phyloP scores from a whole-genome alignment of 208 protist genomes.

The Phytomonas serpens region DNA sequence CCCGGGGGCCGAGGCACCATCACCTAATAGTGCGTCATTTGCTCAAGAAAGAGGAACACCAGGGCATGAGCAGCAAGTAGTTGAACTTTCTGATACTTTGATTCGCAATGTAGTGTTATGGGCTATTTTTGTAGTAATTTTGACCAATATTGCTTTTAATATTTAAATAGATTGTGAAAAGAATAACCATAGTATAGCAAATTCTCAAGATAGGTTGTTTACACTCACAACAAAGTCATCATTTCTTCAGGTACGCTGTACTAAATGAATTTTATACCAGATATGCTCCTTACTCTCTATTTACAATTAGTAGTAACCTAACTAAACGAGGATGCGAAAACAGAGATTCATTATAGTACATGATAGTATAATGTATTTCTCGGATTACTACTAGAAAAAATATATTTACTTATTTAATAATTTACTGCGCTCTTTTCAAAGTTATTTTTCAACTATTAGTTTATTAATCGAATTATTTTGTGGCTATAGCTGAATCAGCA shows the following conservation, averaged over 20 bases:
- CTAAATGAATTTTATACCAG: not conserved
- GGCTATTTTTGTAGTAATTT: not conserved
- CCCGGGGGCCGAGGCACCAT: not conserved
- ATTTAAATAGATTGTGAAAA: not conserved
- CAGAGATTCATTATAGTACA: not conserved
- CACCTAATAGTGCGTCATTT: not conserved
- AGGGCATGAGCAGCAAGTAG: not conserved
- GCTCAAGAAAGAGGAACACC: not conserved
- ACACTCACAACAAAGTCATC: not conserved
- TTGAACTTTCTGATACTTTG: not conserved
- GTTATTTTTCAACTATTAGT: not conserved
- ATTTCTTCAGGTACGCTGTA: not conserved
- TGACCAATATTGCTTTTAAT: not conserved
- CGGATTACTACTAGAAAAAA: not conserved
- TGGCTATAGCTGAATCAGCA: not conserved
- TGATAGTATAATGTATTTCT: conserved; percentile 1
- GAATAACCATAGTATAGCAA: not conserved
- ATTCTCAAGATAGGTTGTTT: not conserved
- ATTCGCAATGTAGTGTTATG: not conserved
- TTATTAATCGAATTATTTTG: not conserved
- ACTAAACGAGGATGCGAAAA: not conserved
- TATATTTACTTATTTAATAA: not conserved
- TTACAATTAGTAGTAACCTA: not conserved
- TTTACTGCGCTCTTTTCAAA: not conserved
- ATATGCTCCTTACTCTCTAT: not conserved